phyloP scores from a whole-genome alignment of 106 monocot species.

The Platanthera zijinensis region DNA sequence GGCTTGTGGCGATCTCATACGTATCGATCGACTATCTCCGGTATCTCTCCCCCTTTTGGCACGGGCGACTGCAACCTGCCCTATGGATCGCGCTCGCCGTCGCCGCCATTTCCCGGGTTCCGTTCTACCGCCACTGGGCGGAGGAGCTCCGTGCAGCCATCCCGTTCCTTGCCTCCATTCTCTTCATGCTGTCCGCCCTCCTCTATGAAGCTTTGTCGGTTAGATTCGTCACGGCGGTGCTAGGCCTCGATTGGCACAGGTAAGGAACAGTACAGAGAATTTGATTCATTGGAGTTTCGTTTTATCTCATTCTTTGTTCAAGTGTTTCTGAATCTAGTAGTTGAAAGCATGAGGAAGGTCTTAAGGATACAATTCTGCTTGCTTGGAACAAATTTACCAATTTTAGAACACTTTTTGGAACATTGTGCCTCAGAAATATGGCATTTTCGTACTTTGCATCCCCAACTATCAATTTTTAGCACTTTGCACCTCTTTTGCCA shows the following conservation, averaged over 20 bases:
- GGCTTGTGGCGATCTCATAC: constrained; percentile 44
- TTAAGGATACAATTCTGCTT: not conserved
- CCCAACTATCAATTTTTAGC: not conserved
- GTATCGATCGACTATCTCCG: constrained; percentile 40
- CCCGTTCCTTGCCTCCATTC: constrained; percentile 70
- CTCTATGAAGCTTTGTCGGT: constrained; percentile 71
- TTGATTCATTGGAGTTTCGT: not conserved
- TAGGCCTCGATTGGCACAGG: constrained; percentile 93
- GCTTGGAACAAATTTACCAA: not conserved
- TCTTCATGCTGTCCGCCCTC: constrained; percentile 69
- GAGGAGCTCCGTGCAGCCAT: constrained; percentile 43
- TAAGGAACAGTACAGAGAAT: constrained; percentile 6
- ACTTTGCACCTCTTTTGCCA: not conserved
- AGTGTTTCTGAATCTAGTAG: not conserved
- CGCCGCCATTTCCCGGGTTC: constrained; percentile 25
- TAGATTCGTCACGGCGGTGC: constrained; percentile 81
- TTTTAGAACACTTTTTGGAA: not conserved
- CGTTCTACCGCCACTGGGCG: constrained; percentile 49
- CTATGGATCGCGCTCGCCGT: constrained; percentile 41
- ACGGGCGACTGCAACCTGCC: constrained; percentile 33
- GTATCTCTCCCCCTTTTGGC: constrained; percentile 30
- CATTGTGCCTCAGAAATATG: no score
- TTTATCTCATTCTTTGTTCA: not conserved
- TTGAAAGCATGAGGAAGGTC: not conserved
- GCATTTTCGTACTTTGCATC: no score